These are phyloP conservation scores for Naganishia albida DNA, from an alignment of 1,284 basidiomycete species.

Conservation along the genomic window DNA sequence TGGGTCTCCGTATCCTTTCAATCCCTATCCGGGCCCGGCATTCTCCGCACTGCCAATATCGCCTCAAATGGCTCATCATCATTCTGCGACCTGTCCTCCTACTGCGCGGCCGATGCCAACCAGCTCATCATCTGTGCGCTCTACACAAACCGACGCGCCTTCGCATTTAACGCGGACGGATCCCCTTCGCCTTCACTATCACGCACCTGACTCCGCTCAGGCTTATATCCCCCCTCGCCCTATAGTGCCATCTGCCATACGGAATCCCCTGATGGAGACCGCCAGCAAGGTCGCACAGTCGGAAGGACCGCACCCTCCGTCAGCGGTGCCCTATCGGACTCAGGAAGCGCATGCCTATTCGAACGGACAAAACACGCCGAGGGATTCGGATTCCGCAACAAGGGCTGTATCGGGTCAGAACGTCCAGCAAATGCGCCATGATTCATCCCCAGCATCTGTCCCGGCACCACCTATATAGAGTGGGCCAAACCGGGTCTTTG, in stretches of 20 bases:
- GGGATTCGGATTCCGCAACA: too few relatives aligned
- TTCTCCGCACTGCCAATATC: background rate
- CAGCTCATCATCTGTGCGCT: background rate
- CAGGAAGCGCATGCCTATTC: too few relatives aligned
- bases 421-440: too few relatives aligned
- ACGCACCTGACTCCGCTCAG: background rate
- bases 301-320: background rate
- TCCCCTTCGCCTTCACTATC: background rate
- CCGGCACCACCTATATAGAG: too few relatives aligned
- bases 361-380: too few relatives aligned
- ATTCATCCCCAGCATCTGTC: too few relatives aligned
- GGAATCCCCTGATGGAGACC: background rate
- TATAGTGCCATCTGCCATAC: background rate
- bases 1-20: too few relatives aligned
- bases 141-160: background rate
- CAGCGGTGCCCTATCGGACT: background rate
- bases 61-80: background rate
- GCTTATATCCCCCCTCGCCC: background rate
- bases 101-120: too few relatives aligned
- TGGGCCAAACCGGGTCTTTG: too few relatives aligned
- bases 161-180: background rate
- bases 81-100: background rate
- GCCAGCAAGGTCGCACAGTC: background rate
- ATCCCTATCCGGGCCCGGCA: too few relatives aligned
- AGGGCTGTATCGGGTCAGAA: too few relatives aligned